Base-by-base conservation (phyloP, 2,329 filamentous ascomycete species). In the Aspergillus chevalieri region DNA sequence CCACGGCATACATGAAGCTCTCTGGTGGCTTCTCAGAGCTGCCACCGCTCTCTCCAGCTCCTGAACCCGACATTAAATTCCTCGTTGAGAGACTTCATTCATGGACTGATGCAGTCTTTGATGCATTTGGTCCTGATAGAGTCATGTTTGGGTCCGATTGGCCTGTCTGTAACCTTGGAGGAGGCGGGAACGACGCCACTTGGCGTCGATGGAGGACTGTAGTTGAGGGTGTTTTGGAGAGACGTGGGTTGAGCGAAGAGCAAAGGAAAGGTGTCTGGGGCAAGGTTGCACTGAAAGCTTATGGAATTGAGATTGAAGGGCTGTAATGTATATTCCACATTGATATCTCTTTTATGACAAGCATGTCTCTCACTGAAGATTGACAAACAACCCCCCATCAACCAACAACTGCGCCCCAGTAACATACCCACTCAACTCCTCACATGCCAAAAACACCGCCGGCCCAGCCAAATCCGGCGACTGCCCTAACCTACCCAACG, bases 131-230 rank as follows among this genome's bases (percentile, higher is more conserved):
- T 1, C 72, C 86, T 0, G 65, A 74, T 19, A 78, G 89, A 55
- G 78, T 93, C 64, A 90, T 97, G 85, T 96, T 93, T 68, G 91
- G 86, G 21, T 91, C 86, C 56, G 90, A 96, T 68, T 97, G 92
- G 92, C 91, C 92, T 2, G 85, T 96, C 1, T 95, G 89, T 71
- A 91, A 89, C 54, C 73, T 89, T 30, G 80, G 81, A 0, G 79
- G 79, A 2, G 78, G 78, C 0, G 70, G 68, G 1, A 76, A 75
- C 39, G 73, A 78, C 44, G 69, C 74, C 19, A 83, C 87, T 28
- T 95, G 90, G 89, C 71, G 73, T 33, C 80, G 85, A 59, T 96
- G 91, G 91, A 80, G 75, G 55, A 75, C 75, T 17, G 75, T 93
- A 1, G 86, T 95, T 15, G 81, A 85, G 54, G 74, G 74, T 55